These are phyloP conservation scores for Hypomyces perniciosus DNA, from an alignment of 2,329 filamentous ascomycete species.

Conservation along the genomic window DNA sequence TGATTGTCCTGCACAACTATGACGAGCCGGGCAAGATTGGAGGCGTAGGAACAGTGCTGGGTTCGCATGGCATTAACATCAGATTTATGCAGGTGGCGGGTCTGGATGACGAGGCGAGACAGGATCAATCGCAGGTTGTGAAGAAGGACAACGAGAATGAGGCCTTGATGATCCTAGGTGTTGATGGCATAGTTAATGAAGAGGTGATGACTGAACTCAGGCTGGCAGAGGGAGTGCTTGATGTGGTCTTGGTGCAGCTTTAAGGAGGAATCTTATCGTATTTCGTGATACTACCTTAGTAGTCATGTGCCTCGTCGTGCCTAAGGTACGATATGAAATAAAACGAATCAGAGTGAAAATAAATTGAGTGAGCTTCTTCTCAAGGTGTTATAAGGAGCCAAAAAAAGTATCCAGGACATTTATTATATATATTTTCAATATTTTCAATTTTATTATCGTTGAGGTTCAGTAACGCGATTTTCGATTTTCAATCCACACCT, in stretches of 20 bases:
- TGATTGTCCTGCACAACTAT: constrained; percentile 77
- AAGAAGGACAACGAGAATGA: constrained; percentile 45
- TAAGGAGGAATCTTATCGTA: constrained; percentile 17
- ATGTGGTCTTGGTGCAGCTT: constrained; percentile 48
- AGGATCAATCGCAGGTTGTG: constrained; percentile 7
- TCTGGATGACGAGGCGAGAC: constrained; percentile 30
- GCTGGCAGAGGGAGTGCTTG: constrained; percentile 46
- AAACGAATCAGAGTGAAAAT: neutral
- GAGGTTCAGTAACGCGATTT: no score
- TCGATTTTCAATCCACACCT: no score
- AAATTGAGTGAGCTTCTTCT: no score
- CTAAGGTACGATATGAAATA: neutral
- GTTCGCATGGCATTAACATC: constrained; percentile 68
- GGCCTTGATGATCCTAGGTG: constrained; percentile 75
- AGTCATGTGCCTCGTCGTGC: neutral
- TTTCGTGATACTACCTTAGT: neutral
- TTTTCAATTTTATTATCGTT: no score
- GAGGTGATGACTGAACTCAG: constrained; percentile 46
- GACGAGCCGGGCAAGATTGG: constrained; percentile 80
- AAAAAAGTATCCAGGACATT: no score
- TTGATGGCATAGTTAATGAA: constrained; percentile 58
- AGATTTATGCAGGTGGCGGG: constrained; percentile 69
- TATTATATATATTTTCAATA: no score
- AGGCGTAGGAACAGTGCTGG: constrained; percentile 65
- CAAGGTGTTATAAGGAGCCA: no score